Percentiles rank a stretch among this genome's conserved stretches.
Conservation (phyloP, 1,139 yeast genomes). For the Wickerhamiella pararugosa region DNA sequence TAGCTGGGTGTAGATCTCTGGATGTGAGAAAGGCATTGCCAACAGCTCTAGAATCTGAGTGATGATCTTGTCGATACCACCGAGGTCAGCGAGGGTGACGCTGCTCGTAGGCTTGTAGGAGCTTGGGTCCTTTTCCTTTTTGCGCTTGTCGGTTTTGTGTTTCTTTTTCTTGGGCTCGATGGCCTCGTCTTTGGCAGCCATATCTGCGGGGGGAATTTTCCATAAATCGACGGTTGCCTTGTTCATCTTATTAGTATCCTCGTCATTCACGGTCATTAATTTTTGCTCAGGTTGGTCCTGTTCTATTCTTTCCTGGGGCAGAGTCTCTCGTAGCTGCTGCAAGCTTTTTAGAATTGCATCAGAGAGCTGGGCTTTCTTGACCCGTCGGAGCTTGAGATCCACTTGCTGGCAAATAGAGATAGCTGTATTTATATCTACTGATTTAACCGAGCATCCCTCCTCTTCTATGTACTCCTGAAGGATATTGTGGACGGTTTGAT, state of each 20-base stretch:
- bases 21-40: conserved; percentile 84
- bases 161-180: conserved; percentile 20
- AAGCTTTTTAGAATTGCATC: conserved; percentile 42
- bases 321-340: conserved; percentile 31
- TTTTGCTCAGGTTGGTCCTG: conserved; percentile 21
- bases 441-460: conserved; percentile 11
- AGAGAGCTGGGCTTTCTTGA: conserved; percentile 44
- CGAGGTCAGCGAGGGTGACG: conserved; percentile 51
- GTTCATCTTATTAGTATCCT: conserved; percentile 42
- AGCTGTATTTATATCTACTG: conserved; percentile 12
- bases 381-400: conserved; percentile 51
- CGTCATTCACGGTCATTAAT: conserved; percentile 38
- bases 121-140: conserved; percentile 21
- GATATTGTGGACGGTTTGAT: conserved; percentile 12
- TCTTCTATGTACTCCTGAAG: conserved; percentile 13
- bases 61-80: conserved; percentile 77
- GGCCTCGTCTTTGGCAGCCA: conserved; percentile 9
- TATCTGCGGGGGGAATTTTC: conserved; percentile 27
- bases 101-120: conserved; percentile 23
- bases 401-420: conserved; percentile 14
- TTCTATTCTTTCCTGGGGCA: conserved; percentile 25
- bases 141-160: conserved; percentile 17
- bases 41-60: conserved; percentile 78
- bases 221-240: conserved; percentile 62
- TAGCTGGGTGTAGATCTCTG: conserved; percentile 72